Percentiles rank a stretch among this genome's conserved stretches.
Conservation (phyloP, 306 rosid species). For the Adenanthera pavonina region DNA sequence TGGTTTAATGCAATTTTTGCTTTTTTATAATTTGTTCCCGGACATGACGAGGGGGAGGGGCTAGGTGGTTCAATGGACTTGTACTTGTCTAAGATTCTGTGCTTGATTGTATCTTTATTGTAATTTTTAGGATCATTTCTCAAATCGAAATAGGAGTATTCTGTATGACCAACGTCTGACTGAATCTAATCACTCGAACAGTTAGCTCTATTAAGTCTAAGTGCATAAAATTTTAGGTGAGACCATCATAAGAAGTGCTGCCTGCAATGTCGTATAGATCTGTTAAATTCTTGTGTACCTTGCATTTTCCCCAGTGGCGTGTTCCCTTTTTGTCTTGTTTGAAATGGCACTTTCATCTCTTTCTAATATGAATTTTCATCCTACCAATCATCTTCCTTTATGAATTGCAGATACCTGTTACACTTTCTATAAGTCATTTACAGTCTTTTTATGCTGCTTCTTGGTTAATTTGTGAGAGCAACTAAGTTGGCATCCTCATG, state of each 20-base stretch:
- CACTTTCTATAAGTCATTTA: too few species aligned
- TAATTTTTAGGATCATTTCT: not conserved
- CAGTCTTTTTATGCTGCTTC: not conserved
- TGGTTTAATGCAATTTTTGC: not conserved
- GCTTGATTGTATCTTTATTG: not conserved
- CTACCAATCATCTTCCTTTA: not conserved
- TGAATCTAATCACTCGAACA: not conserved
- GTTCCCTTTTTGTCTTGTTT: not conserved
- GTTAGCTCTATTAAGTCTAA: not conserved
- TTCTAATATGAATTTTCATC: not conserved
- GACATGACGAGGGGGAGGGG: not conserved
- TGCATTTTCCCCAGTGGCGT: not conserved
- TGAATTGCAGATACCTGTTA: too few species aligned
- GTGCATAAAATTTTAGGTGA: not conserved
- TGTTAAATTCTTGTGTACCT: not conserved
- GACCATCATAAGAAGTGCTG: not conserved
- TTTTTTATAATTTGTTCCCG: not conserved
- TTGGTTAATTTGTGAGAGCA: not conserved
- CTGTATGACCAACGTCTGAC: not conserved
- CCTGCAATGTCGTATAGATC: not conserved
- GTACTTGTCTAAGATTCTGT: not conserved
- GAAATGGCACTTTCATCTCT: not conserved
- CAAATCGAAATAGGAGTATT: not conserved
- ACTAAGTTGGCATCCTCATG: not conserved
- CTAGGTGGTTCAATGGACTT: not conserved